phyloP scores from a whole-genome alignment of 176 grass and related monocot species.

The Oryza meridionalis region DNA sequence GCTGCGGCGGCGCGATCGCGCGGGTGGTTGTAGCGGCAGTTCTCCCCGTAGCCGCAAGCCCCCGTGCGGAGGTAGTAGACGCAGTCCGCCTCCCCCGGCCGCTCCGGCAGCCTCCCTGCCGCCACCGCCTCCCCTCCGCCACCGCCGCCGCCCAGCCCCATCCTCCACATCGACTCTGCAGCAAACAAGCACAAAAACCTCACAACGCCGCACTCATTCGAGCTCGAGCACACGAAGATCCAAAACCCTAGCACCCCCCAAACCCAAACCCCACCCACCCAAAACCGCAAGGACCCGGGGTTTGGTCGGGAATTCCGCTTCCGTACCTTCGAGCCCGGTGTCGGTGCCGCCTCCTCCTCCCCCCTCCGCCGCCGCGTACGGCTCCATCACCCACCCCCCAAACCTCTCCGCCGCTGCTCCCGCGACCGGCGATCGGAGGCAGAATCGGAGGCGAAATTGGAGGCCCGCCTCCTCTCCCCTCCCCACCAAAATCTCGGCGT shows the following conservation, averaged over 20 bases:
- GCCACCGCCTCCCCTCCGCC: background rate
- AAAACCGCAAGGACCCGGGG: background rate
- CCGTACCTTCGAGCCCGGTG: constrained; percentile 74
- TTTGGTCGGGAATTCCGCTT: background rate
- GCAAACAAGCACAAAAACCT: background rate
- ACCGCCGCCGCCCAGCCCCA: constrained; percentile 60
- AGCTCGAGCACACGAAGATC: constrained; percentile 27
- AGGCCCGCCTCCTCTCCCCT: background rate
- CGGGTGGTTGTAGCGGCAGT: constrained; percentile 95
- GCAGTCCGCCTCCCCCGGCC: constrained; percentile 81
- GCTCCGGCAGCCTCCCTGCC: constrained; percentile 60
- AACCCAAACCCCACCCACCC: background rate
- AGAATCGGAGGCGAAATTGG: background rate
- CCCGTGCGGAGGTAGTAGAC: constrained; percentile 88
- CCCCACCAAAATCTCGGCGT: background rate
- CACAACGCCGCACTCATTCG: background rate
- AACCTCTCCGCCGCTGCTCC: background rate
- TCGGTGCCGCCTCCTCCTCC: constrained; percentile 5
- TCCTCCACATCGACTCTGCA: constrained; percentile 79
- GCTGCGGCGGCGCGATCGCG: constrained; percentile 47
- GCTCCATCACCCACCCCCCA: constrained; percentile 42
- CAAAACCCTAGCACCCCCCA: constrained; percentile 49
- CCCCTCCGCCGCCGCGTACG: constrained; percentile 14
- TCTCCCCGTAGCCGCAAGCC: constrained; percentile 82
- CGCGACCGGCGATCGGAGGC: constrained; percentile 25